Percentiles rank a stretch among this genome's conserved stretches.
These are phyloP conservation scores for Scedosporium minutisporum DNA, from an alignment of 2,329 filamentous ascomycete genomes.

Conservation along the genomic window DNA sequence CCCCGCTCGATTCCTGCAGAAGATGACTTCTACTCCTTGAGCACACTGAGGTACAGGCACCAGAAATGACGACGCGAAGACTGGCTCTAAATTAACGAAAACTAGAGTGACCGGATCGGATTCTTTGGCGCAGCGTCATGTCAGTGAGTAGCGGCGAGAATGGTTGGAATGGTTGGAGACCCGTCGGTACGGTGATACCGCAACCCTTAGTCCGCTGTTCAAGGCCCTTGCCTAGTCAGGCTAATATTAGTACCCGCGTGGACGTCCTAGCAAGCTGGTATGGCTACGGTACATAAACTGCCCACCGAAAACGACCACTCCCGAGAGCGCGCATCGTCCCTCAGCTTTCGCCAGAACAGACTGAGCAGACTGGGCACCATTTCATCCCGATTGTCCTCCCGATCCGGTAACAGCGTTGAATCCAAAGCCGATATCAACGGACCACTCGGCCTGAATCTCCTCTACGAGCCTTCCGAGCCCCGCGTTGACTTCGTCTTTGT, in stretches of 20 bases:
- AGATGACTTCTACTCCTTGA: background rate
- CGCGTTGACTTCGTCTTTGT: too few relatives aligned
- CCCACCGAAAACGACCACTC: background rate
- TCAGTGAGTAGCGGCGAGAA: background rate
- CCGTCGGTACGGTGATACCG: background rate
- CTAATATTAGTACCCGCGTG: background rate
- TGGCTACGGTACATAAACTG: background rate
- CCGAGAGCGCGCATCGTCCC: background rate
- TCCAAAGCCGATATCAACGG: background rate
- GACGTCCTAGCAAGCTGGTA: background rate
- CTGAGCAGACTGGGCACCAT: background rate
- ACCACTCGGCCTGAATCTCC: too few relatives aligned
- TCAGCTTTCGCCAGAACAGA: background rate
- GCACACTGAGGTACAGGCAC: background rate
- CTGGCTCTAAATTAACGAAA: background rate
- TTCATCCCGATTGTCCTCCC: background rate
- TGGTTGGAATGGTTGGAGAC: background rate
- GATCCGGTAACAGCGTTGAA: background rate
- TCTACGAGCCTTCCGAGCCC: too few relatives aligned
- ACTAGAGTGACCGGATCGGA: background rate
- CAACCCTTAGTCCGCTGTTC: background rate
- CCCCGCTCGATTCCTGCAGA: background rate
- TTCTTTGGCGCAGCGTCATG: background rate
- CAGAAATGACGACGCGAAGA: background rate
- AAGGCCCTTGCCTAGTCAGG: background rate